phyloP scores from a whole-genome alignment of 306 rosid genomes.

The Cercis canadensis region DNA sequence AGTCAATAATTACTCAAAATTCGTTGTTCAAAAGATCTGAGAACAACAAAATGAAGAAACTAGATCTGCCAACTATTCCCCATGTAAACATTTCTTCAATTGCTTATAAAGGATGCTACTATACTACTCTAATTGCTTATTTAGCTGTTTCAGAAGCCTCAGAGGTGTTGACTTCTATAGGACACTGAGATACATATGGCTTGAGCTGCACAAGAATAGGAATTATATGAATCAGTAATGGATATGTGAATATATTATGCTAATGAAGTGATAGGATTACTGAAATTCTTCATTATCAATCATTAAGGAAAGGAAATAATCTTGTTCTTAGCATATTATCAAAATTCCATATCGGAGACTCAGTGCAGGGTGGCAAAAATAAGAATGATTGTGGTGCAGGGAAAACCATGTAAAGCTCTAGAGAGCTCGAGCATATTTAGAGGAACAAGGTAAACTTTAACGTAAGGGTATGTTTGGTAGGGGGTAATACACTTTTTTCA shows the following conservation, averaged over 20 bases:
- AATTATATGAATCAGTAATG: conserved; percentile 21
- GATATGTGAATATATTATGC: not conserved
- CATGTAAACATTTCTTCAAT: conserved; percentile 20
- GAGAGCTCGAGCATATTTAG: too few relatives aligned
- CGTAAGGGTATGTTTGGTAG: too few relatives aligned
- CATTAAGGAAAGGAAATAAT: conserved; percentile 20
- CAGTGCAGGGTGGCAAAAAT: too few relatives aligned
- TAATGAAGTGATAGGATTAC: too few relatives aligned
- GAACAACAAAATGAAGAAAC: too few relatives aligned
- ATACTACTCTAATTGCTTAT: conserved; percentile 10
- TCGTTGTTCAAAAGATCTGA: too few relatives aligned
- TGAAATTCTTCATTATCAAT: too few relatives aligned
- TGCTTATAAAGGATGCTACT: not conserved
- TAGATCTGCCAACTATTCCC: conserved; percentile 17
- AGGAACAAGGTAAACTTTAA: too few relatives aligned
- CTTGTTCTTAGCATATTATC: not conserved
- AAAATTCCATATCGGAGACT: conserved; percentile 11
- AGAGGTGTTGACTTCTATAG: conserved; percentile 38
- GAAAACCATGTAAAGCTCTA: too few relatives aligned
- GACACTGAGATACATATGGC: conserved; percentile 63
- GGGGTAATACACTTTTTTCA: too few relatives aligned
- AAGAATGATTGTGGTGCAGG: too few relatives aligned
- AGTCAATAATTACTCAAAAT: too few relatives aligned
- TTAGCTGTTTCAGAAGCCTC: conserved; percentile 44
- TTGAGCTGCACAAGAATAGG: conserved; percentile 48